Evolutionary conservation across 768 basidiomycete species (phyloP).

Genomic region (Mycena crocata): DNA sequence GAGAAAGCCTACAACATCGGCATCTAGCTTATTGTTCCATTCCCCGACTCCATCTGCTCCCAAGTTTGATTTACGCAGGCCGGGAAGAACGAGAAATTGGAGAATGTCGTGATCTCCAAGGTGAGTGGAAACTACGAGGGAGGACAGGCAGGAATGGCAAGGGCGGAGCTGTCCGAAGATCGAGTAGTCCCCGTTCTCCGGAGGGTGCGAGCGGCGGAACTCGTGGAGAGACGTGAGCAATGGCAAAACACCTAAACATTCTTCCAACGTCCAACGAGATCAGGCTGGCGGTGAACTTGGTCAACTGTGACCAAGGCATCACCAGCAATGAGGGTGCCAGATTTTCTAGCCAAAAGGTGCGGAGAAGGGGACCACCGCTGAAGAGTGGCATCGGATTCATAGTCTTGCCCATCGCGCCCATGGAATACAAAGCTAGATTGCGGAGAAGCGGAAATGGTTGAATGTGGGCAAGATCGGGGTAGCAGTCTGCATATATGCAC

Average conservation of each 20-base stretch:
- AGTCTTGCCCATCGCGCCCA: background rate
- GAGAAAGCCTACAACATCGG: conserved; percentile 10
- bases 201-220: background rate
- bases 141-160: background rate
- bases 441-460: conserved; percentile 10
- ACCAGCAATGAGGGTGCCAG: background rate
- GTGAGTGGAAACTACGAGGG: background rate
- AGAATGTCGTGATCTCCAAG: background rate
- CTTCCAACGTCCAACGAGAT: background rate
- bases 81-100: conserved; percentile 6
- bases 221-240: conserved; percentile 10
- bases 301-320: conserved; percentile 11
- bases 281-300: background rate
- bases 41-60: background rate
- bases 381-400: background rate
- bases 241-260: conserved; percentile 1
- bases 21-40: background rate
- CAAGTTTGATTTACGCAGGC: conserved; percentile 1
- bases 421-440: background rate
- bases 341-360: background rate
- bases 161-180: background rate
- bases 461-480: background rate
- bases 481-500: background rate
- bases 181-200: background rate
- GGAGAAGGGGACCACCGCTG: background rate